Base-by-base conservation (phyloP, 768 basidiomycete genomes). In the Holtermannia corniformis region DNA sequence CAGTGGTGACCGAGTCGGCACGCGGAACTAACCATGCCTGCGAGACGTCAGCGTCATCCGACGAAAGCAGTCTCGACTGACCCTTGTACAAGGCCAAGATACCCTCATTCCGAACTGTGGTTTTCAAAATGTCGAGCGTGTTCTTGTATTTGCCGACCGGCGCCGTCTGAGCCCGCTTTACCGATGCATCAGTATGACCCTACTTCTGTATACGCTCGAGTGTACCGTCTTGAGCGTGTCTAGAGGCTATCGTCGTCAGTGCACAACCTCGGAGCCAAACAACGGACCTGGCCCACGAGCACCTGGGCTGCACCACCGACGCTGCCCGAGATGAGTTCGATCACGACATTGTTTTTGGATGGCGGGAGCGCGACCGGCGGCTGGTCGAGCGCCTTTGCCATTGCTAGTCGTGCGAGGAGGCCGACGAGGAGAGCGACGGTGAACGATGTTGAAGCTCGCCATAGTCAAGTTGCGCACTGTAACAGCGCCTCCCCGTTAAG, bases 41-140 rank as follows among this genome's bases (percentile, higher is more conserved):
- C 14, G 23, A 40, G 20, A n/a, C 37, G 7, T 14, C 13, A 25
- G 22, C 28, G 48, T n/a, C 19, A 12, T 19, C 5, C 37, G 16
- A 16, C 32, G 26, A 5, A 4, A 4, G n/a, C 7, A 23, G 12
- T n/a, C 10, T 12, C 12, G 25, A 57, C 72, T 26, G 13, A 87
- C 92, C 93, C 78, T 96, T 96, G 75, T 95, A 97, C 42, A 99
- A 72, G 2, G 90, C 95, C 52, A 95, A 80, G 65, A 92, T 80
- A 0, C 95, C 95, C 68, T 99, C 95, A 51, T 81, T 84, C 59
- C 82, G 73, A 43, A 92, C 56, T 0, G 93, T 97, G 69, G 87
- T 83, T 16, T 71, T 60, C 10, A 92, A 73, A 55, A 97, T 90
- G 67, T 97, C 92, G 80, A 91, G 82, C 0, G 93, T 91, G 1